A percentile compares a stretch with the other conserved stretches of the same genome.
Conservation (phyloP, 176 grass and related monocot species). For the Avena sativa region DNA sequence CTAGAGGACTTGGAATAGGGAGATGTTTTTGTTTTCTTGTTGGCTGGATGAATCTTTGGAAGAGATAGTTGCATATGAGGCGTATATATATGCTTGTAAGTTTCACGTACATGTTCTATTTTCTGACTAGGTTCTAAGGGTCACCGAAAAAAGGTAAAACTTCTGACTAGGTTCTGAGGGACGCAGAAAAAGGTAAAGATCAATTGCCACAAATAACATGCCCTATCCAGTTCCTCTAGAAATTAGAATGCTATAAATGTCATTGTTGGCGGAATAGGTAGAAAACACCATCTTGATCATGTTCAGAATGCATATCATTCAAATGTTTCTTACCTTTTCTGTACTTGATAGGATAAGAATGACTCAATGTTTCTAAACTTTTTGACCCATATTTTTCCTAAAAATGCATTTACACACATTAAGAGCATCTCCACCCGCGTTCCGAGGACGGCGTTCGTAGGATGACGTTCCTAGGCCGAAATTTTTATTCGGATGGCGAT, state of each 20-base stretch:
- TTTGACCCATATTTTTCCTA: too few relatives aligned
- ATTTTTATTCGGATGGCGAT: too few relatives aligned
- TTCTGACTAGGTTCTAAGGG: neutral
- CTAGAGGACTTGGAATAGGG: neutral
- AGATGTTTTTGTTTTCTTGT: neutral
- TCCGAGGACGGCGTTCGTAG: too few relatives aligned
- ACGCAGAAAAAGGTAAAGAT: neutral
- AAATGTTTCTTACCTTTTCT: neutral
- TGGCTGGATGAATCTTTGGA: neutral
- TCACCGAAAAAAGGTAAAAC: neutral
- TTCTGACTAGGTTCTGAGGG: too few relatives aligned
- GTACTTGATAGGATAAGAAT: too few relatives aligned
- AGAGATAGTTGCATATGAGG: neutral
- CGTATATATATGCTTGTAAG: neutral
- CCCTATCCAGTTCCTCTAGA: neutral
- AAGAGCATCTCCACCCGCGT: too few relatives aligned
- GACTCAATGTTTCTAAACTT: too few relatives aligned
- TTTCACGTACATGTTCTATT: neutral
- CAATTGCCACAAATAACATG: neutral
- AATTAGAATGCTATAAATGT: neutral
- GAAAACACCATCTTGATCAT: neutral
- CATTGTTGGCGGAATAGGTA: neutral
- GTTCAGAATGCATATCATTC: neutral
- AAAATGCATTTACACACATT: too few relatives aligned
- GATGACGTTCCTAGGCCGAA: too few relatives aligned